Percentiles rank a stretch among this genome's conserved stretches.
Conservation (phyloP, 148 eudicot genomes). For the Cornus suecica region DNA sequence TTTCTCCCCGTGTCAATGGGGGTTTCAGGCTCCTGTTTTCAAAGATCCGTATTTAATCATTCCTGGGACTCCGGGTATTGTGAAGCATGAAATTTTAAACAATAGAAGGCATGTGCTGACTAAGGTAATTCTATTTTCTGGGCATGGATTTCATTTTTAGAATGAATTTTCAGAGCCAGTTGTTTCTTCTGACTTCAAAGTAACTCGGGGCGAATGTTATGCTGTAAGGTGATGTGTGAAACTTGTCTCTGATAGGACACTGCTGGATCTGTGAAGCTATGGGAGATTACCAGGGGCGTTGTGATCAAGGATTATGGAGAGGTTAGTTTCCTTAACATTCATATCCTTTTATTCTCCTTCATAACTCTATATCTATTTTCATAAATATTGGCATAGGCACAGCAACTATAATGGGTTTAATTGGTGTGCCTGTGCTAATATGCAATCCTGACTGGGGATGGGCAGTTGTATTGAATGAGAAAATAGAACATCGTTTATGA, state of each 20-base stretch:
- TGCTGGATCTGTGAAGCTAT: constrained; percentile 86
- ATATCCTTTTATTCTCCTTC: neutral
- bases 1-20: neutral
- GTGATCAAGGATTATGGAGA: constrained; percentile 78
- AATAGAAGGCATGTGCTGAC: constrained; percentile 91
- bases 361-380: too few relatives aligned
- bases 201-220: constrained; percentile 13
- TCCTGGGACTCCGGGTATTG: constrained; percentile 81
- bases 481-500: neutral
- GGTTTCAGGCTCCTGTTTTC: constrained; percentile 70
- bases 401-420: neutral
- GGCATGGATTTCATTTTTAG: neutral
- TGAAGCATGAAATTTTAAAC: constrained; percentile 87
- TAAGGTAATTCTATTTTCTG: constrained; percentile 48
- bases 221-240: neutral
- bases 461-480: neutral
- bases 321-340: constrained; percentile 32
- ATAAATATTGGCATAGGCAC: too few relatives aligned
- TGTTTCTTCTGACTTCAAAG: neutral
- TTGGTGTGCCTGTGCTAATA: neutral
- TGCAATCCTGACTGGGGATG: neutral
- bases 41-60: constrained; percentile 60
- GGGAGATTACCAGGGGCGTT: constrained; percentile 91
- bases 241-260: constrained; percentile 55
- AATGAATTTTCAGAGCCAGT: neutral